phyloP scores from a whole-genome alignment of 1,284 basidiomycete species.

The Malassezia obtusa region DNA sequence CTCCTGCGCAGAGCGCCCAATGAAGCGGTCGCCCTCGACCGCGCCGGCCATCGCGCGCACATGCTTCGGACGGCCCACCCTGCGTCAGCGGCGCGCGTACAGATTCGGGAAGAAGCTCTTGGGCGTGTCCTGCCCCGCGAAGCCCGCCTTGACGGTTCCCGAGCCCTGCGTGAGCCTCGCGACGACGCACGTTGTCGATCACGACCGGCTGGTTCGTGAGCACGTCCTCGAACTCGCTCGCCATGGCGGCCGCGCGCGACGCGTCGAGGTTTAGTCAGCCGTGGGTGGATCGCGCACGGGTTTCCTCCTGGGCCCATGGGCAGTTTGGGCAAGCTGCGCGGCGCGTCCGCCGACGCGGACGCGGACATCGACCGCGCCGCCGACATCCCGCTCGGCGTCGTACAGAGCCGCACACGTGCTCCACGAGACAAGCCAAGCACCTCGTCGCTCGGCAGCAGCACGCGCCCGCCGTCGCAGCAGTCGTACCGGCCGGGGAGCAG shows the following conservation, averaged over 20 bases:
- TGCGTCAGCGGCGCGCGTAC: constrained; percentile 5
- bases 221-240: constrained; percentile 43
- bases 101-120: constrained; percentile 46
- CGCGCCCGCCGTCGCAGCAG: neutral
- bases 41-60: constrained; percentile 46
- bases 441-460: constrained; percentile 10
- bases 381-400: constrained; percentile 8
- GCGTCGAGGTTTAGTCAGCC: constrained; percentile 7
- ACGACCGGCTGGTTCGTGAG: constrained; percentile 49
- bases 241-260: constrained; percentile 12
- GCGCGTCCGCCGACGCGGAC: neutral
- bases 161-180: constrained; percentile 25
- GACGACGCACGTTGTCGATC: constrained; percentile 35
- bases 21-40: constrained; percentile 47
- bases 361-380: constrained; percentile 10
- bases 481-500: neutral
- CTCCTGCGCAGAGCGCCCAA: constrained; percentile 44
- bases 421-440: constrained; percentile 1
- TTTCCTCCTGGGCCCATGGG: neutral
- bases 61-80: constrained; percentile 45
- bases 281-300: neutral
- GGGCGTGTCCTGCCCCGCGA: constrained; percentile 44
- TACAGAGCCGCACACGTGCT: neutral
- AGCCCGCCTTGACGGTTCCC: constrained; percentile 47
- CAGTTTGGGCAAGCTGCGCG: neutral